phyloP scores from a whole-genome alignment of 768 basidiomycete genomes.

The Peribolospora baueri region DNA sequence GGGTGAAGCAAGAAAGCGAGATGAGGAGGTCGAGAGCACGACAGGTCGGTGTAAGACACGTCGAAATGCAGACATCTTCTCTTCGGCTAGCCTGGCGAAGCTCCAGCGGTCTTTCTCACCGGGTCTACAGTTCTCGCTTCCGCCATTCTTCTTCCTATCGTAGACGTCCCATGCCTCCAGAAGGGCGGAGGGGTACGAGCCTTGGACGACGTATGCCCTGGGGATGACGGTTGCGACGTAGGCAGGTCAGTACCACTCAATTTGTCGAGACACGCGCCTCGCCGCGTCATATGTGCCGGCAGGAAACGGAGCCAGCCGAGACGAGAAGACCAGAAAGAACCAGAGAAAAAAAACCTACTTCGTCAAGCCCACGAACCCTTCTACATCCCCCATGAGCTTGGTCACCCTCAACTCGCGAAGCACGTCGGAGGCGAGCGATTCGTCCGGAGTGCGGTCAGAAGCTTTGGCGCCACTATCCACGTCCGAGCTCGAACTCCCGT shows the following conservation, averaged over 20 bases:
- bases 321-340: neutral
- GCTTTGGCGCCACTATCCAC: too few species aligned
- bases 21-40: constrained; percentile 44
- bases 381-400: constrained; percentile 29
- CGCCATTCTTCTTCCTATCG: constrained; percentile 44
- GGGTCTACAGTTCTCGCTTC: constrained; percentile 27
- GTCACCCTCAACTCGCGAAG: constrained; percentile 26
- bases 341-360: constrained; percentile 16
- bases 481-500: constrained; percentile 8
- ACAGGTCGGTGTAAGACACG: too few species aligned
- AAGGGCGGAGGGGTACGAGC: constrained; percentile 54
- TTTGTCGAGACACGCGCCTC: too few species aligned
- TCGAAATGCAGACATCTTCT: too few species aligned
- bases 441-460: too few species aligned
- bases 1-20: neutral
- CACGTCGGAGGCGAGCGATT: constrained; percentile 12
- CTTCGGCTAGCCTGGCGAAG: too few species aligned
- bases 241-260: neutral
- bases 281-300: too few species aligned
- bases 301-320: neutral
- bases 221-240: neutral
- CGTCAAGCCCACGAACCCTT: constrained; percentile 52
- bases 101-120: too few species aligned
- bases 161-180: constrained; percentile 74
- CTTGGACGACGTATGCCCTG: constrained; percentile 65